phyloP scores from a whole-genome alignment of 257 asterid genomes.

The Nemophila menziesii region DNA sequence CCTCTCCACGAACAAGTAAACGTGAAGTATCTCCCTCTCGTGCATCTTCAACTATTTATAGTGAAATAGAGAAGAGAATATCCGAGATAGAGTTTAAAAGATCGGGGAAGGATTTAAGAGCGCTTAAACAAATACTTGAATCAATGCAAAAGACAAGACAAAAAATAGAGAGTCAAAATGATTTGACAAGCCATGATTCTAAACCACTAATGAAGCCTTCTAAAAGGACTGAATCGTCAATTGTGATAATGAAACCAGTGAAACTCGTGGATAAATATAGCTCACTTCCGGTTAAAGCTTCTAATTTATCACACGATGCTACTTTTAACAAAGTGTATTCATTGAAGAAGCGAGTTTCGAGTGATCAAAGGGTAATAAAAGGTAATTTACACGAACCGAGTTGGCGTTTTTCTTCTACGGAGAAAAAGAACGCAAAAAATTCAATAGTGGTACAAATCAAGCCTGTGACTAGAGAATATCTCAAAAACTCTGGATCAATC shows the following conservation, averaged over 20 bases:
- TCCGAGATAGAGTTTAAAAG: conserved; percentile 65
- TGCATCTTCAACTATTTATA: conserved; percentile 53
- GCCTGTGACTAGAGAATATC: conserved; percentile 27
- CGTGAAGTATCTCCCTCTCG: conserved; percentile 25
- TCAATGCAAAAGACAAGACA: conserved; percentile 71
- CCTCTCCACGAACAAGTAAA: conserved; percentile 23
- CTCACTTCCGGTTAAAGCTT: conserved; percentile 14
- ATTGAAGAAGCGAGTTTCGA: conserved; percentile 22
- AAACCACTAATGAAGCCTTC: conserved; percentile 25
- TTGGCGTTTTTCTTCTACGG: conserved; percentile 18
- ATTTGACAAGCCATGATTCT: conserved; percentile 18
- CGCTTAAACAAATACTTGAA: conserved; percentile 84
- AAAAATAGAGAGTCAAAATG: conserved; percentile 31
- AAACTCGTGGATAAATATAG: conserved; percentile 16
- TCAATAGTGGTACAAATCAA: conserved; percentile 21
- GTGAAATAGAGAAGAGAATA: conserved; percentile 78
- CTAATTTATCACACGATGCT: conserved; percentile 18
- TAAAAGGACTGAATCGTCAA: conserved; percentile 29
- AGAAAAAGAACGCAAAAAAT: conserved; percentile 19
- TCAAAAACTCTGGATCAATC: conserved; percentile 30
- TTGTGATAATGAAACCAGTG: conserved; percentile 30
- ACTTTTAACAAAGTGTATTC: conserved; percentile 22
- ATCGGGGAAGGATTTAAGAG: conserved; percentile 83
- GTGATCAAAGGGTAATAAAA: conserved; percentile 29
- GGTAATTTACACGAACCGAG: conserved; percentile 20